phyloP scores from a whole-genome alignment of 2,329 filamentous ascomycete genomes.

The Aspergillus eucalypticola region DNA sequence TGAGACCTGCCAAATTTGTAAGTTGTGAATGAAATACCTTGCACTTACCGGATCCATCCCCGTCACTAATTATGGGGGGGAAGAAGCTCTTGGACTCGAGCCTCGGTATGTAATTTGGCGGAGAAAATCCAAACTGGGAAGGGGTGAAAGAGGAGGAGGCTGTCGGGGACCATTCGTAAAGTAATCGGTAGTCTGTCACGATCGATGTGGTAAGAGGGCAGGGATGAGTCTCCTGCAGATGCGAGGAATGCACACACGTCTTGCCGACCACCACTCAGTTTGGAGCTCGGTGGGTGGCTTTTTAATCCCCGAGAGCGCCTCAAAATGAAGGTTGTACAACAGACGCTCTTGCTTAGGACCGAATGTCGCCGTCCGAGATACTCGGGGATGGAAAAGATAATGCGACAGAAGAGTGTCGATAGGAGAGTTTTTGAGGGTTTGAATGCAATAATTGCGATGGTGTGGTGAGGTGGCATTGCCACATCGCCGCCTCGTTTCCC shows the following conservation, averaged over 20 bases:
- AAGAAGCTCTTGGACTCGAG: too few relatives aligned
- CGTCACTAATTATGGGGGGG: too few relatives aligned
- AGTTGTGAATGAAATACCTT: too few relatives aligned
- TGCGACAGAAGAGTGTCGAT: background rate
- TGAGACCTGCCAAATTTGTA: too few relatives aligned
- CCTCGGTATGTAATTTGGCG: too few relatives aligned
- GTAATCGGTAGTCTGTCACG: background rate
- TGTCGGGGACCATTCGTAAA: too few relatives aligned
- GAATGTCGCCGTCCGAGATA: background rate
- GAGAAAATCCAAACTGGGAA: too few relatives aligned
- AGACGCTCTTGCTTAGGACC: background rate
- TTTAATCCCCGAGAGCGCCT: background rate
- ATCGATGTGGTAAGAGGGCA: constrained; percentile 11
- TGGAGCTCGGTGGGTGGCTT: background rate
- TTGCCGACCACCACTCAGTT: background rate
- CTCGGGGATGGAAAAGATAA: background rate
- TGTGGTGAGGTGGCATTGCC: constrained; percentile 1
- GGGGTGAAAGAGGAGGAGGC: too few relatives aligned
- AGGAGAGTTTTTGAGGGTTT: background rate
- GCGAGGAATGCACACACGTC: background rate
- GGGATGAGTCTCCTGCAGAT: constrained; percentile 6
- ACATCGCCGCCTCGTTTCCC: background rate
- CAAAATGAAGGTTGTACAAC: background rate
- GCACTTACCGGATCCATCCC: too few relatives aligned
- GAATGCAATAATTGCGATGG: background rate